Percentiles rank a stretch among this genome's conserved stretches.
Evolutionary conservation across 768 basidiomycete genomes (phyloP).

Genomic region (Butyriboletus loyo): DNA sequence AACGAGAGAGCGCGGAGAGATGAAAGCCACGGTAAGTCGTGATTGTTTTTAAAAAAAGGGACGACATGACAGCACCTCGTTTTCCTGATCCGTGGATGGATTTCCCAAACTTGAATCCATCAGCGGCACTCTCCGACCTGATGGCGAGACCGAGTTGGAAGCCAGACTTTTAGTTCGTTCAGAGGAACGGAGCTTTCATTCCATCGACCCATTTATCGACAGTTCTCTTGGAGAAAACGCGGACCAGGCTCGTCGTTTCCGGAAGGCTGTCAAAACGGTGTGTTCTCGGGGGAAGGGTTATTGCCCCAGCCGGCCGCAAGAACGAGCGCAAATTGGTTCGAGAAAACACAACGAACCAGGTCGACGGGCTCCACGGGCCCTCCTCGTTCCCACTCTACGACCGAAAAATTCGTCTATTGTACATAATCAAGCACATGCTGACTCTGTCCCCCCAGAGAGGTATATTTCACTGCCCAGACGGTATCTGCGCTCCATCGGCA

Average conservation of each 20-base stretch:
- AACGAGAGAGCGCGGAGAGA: neutral
- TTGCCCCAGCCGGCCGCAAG: constrained; percentile 9
- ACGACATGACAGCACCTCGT: no score
- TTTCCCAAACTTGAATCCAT: constrained; percentile 4
- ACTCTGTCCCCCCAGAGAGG: neutral
- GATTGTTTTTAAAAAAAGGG: constrained; percentile 6
- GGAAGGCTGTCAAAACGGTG: constrained; percentile 11
- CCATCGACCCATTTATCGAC: neutral
- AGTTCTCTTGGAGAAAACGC: constrained; percentile 19
- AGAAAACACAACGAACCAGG: constrained; percentile 2
- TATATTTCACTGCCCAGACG: constrained; percentile 12
- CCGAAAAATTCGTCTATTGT: constrained; percentile 13
- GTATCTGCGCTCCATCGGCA: constrained; percentile 1
- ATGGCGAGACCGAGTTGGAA: constrained; percentile 10
- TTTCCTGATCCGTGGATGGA: constrained; percentile 26
- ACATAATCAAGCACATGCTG: constrained; percentile 11
- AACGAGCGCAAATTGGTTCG: neutral
- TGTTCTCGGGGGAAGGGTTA: constrained; percentile 6
- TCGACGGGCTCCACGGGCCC: neutral
- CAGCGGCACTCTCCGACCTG: constrained; percentile 18
- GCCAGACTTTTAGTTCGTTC: neutral
- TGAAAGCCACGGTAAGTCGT: no score
- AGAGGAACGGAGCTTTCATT: constrained; percentile 5
- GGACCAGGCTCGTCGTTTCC: constrained; percentile 6
- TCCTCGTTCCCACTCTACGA: constrained; percentile 14